Evolutionary conservation across 495 filamentous ascomycete genomes (phyloP), one percentile per base, ranked within the genome.

Genomic region (Penicillium cosmopolitanum): DNA sequence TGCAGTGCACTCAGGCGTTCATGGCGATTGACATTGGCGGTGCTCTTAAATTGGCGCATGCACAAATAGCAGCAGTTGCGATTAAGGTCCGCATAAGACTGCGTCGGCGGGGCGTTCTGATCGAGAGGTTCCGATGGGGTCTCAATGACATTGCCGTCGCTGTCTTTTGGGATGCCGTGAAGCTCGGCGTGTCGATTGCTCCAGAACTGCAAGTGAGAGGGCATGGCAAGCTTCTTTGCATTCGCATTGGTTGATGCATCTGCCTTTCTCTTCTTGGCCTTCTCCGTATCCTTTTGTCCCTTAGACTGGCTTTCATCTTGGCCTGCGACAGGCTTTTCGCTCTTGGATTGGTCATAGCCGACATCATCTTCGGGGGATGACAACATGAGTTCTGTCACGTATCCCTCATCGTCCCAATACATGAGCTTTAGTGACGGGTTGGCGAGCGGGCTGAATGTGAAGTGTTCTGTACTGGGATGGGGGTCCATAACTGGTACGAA

Each of bases 351-450:
- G 33, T 56, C 60, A 19, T 66, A 56, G 0, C 23, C 44, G 12
- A 19, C 10, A 18, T 78, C 76, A 0, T 72, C 68, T 23, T 82
- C 80, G 15, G 75, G 80, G 0, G 80, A 70, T 21, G 88, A 82
- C 16, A 93, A 79, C 5, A 82, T 75, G 44, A 88, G 73, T 61
- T 91, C 86, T 35, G 75, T 89, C 3, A 86, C 87, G 63, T 90
- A 96, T 3, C 86, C 89, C 25, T 87, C 85, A 50, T 91, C 85
- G 61, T 96, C 90, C 90, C 92, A 96, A 69, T 96, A 96, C 68
- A 86, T 87, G 47, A 96, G 77, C 62, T 84, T 86, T 56, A 90
- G 68, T 0, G 85, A 77, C 6, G 85, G 78, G 60, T 96, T 94
- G 56, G 80, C 85, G 6, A 90, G 79, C 5, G 90, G 87, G 34